Percentiles rank a stretch among this genome's conserved stretches.
Conservation (phyloP, 2,329 filamentous ascomycete genomes). For the Daldinia sp. region DNA sequence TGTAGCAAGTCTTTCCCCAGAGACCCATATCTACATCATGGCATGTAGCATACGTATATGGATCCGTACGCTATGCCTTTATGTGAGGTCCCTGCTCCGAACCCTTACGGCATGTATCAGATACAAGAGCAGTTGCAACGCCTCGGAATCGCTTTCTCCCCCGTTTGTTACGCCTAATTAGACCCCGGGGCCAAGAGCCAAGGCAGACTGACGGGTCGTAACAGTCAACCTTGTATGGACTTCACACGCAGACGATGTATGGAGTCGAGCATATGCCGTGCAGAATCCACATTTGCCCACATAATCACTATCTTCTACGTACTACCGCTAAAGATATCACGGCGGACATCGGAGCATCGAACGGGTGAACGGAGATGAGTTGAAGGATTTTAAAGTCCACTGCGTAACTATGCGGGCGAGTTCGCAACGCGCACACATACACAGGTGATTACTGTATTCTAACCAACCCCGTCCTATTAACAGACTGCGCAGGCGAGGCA, state of each 20-base stretch:
- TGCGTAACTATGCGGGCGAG: conserved; percentile 6
- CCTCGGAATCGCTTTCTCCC: conserved; percentile 13
- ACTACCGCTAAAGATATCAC: conserved; percentile 10
- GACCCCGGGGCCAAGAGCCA: conserved; percentile 23
- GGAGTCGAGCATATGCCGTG: background rate
- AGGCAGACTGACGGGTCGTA: conserved; percentile 21
- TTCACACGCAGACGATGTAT: conserved; percentile 11
- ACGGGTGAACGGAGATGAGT: conserved; percentile 24
- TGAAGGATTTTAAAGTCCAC: conserved; percentile 17
- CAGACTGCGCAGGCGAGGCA: conserved; percentile 6
- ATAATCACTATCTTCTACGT: conserved; percentile 8
- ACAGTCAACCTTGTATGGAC: conserved; percentile 27
- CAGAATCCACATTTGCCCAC: conserved; percentile 13
- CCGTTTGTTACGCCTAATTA: conserved; percentile 13
- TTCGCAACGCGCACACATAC: background rate
- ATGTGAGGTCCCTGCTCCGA: background rate
- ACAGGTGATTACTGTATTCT: conserved; percentile 4
- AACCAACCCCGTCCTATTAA: conserved; percentile 1
- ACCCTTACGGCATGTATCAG: background rate
- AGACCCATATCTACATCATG: conserved; percentile 11
- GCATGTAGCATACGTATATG: too few relatives aligned
- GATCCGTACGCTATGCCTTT: background rate
- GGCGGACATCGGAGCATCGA: conserved; percentile 4
- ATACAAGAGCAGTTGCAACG: background rate
- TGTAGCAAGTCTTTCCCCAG: conserved; percentile 22